Percentiles rank a stretch among this genome's conserved stretches.
Conservation (phyloP, 768 basidiomycete species). For the Podaxis sp. region DNA sequence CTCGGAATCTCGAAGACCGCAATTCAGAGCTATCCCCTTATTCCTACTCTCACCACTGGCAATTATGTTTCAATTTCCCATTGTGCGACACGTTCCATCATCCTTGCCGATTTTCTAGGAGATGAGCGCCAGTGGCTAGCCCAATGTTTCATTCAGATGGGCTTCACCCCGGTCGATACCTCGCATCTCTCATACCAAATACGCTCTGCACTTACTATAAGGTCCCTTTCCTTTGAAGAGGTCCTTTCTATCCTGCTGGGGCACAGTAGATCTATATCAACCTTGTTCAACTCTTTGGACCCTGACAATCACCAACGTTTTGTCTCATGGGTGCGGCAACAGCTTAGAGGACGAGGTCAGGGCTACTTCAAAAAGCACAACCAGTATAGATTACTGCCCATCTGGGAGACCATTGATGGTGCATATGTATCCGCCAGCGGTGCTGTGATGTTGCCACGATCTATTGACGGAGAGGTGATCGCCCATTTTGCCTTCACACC, state of each 20-base stretch:
- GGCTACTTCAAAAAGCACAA: not conserved
- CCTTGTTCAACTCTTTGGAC: conserved; percentile 1
- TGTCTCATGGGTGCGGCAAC: not conserved
- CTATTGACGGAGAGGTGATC: not conserved
- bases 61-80: conserved; percentile 32
- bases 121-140: conserved; percentile 22
- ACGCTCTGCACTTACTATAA: not conserved
- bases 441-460: conserved; percentile 7
- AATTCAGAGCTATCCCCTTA: conserved; percentile 31
- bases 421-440: conserved; percentile 7
- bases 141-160: conserved; percentile 26
- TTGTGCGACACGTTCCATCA: conserved; percentile 23
- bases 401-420: not conserved
- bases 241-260: not conserved
- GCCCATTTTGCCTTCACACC: conserved; percentile 4
- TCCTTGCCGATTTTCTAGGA: conserved; percentile 22
- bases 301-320: not conserved
- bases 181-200: conserved; percentile 16
- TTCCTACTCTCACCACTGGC: conserved; percentile 27
- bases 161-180: conserved; percentile 19
- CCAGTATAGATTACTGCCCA: not conserved
- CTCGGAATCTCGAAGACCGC: conserved; percentile 16
- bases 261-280: not conserved
- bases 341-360: not conserved
- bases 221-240: not conserved